Evolutionary conservation across 306 rosid species (phyloP), one percentile per base, ranked within the genome.

Genomic region (Quercus agrifolia): DNA sequence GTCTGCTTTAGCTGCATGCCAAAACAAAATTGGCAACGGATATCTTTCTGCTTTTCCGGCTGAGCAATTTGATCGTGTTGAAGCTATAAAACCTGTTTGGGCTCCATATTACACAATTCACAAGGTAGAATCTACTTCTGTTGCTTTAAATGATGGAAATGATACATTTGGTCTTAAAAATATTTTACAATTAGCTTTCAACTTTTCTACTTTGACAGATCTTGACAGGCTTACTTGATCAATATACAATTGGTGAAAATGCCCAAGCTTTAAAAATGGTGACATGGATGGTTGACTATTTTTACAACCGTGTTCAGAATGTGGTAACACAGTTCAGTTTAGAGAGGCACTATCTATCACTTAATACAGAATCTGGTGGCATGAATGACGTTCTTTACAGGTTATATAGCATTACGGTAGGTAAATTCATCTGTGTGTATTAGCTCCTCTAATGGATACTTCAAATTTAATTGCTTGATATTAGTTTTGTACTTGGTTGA

Each of bases 91-190:
- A 63, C 57, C 70, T 25, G 94, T 84, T 17, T 95, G 99, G 98
- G 99, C 98, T 80, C 97, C 99, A 57, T 95, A 95, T 77, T 95
- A 95, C 87, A 95, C 99, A 78, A 87, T 95, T 81, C 99, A 95
- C 90, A 95, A 95, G 98, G 99, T 95, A 84, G 49, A 71, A 31
- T 41, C 58, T 62, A 7, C 27, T 63, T 70, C 0, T 0, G n/a
- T 73, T 58, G 38, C 51, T 27, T 44, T 25, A 35, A 67, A 33
- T 51, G 35, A 73, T 79, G 79, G 44, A 62, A 54, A 13, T 20
- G 19, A 46, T 70, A 31, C 8, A 52, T 62, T 56, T 82, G 67
- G 74, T 62, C 55, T 79, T 54, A 62, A 27, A 20, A 52, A 2
- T 9, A 8, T 79, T 12, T 12, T n/a, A 74, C 27, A 1, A 30